Conservation (phyloP, 169 alveolate genomes). For the Plasmodium ovale region DNA sequence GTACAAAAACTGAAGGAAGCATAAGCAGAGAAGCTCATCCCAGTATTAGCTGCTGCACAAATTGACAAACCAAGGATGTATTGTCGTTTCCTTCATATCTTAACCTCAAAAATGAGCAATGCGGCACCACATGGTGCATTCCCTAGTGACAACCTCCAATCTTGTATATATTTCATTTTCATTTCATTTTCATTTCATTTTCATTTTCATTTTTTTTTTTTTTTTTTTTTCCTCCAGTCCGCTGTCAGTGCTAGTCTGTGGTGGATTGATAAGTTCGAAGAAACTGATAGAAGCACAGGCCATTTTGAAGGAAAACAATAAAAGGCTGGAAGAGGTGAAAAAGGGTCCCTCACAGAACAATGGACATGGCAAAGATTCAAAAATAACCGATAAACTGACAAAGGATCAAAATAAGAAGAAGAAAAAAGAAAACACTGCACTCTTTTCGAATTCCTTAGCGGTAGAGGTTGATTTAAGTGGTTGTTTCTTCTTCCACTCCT, state of each 20-base stretch:
- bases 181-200: not conserved
- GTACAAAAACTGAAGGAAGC: conserved; percentile 17
- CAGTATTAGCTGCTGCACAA: too few species aligned
- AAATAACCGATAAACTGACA: conserved; percentile 14
- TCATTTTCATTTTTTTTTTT: conserved; percentile 8
- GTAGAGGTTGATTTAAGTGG: conserved; percentile 79
- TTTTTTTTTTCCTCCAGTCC: conserved; percentile 55
- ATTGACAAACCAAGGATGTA: too few species aligned
- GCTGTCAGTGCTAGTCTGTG: conserved; percentile 68
- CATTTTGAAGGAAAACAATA: conserved; percentile 63
- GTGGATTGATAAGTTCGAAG: conserved; percentile 77
- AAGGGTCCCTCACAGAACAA: not conserved
- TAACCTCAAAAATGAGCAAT: too few species aligned
- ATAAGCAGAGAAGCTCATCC: too few species aligned
- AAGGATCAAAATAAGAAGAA: conserved; percentile 44
- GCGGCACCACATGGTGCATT: not conserved
- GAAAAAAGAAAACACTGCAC: conserved; percentile 17
- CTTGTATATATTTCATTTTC: conserved; percentile 1
- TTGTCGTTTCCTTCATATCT: too few species aligned
- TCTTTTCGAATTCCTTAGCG: conserved; percentile 61
- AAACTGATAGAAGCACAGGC: conserved; percentile 75
- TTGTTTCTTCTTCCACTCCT: conserved; percentile 77
- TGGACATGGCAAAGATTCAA: conserved; percentile 3
- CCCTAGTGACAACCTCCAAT: not conserved
- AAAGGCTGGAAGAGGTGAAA: conserved; percentile 57